Conservation (phyloP, 345 rosid genomes). For the Aquilaria malaccensis region DNA sequence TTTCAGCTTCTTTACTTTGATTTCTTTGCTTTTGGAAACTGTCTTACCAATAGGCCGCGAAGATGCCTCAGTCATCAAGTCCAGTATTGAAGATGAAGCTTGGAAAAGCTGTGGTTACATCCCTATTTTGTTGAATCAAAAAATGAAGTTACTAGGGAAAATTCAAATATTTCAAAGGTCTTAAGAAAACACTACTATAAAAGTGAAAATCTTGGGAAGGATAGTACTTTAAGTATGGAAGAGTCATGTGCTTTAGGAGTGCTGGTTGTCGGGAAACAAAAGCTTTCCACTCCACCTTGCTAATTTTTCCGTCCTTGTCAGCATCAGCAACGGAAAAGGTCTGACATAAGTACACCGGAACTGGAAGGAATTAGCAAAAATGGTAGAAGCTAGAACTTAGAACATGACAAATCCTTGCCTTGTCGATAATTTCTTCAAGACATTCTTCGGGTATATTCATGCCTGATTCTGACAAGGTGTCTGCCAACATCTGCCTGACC, state of each 20-base stretch:
- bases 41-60: not conserved
- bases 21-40: not conserved
- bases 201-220: not conserved
- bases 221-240: constrained; percentile 41
- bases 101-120: constrained; percentile 49
- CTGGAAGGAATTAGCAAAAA: not conserved
- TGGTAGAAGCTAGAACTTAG: not conserved
- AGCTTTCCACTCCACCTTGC: constrained; percentile 43
- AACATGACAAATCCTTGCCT: constrained; percentile 9
- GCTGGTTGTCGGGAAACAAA: constrained; percentile 40
- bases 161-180: too few species aligned
- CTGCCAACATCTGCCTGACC: constrained; percentile 36
- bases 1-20: too few species aligned
- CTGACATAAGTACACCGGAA: constrained; percentile 15
- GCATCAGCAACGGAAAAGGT: constrained; percentile 50
- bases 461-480: constrained; percentile 20
- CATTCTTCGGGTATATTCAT: constrained; percentile 18
- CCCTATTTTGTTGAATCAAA: constrained; percentile 21
- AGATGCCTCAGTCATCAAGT: constrained; percentile 29
- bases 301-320: constrained; percentile 49
- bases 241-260: constrained; percentile 55
- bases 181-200: too few species aligned
- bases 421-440: constrained; percentile 22
- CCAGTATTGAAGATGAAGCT: constrained; percentile 59
- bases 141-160: too few species aligned